phyloP scores from a whole-genome alignment of 2,329 filamentous ascomycete species.

The Aureobasidium uvarum region DNA sequence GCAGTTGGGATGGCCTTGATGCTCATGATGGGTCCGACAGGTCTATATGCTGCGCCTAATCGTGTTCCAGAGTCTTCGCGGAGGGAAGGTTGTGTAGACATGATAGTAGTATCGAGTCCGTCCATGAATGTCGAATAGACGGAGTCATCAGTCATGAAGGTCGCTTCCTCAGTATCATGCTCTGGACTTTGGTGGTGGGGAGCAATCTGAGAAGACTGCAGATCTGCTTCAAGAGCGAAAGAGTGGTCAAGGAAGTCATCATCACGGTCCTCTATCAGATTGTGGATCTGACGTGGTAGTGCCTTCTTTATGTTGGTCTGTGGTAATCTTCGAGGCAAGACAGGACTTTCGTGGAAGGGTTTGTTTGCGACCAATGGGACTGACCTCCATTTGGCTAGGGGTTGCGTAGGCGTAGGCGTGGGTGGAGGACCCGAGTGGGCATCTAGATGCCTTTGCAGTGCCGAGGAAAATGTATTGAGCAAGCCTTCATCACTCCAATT shows the following conservation, averaged over 20 bases:
- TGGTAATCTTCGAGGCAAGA: neutral
- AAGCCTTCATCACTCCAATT: slow-evolving; percentile 56
- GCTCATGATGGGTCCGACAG: slow-evolving; percentile 55
- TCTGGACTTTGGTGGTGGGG: slow-evolving; percentile 28
- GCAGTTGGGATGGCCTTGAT: slow-evolving; percentile 70
- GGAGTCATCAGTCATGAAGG: slow-evolving; percentile 41
- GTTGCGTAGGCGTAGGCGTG: slow-evolving; percentile 29
- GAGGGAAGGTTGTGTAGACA: neutral
- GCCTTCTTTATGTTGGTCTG: neutral
- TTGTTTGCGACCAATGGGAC: slow-evolving; percentile 25
- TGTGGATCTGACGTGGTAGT: neutral
- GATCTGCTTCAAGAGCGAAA: slow-evolving; percentile 65
- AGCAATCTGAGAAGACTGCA: slow-evolving; percentile 61
- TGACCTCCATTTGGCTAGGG: slow-evolving; percentile 34
- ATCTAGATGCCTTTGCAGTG: slow-evolving; percentile 45
- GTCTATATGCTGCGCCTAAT: neutral
- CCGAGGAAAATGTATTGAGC: slow-evolving; percentile 47
- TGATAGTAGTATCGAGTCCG: neutral
- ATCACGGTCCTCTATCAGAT: slow-evolving; percentile 40
- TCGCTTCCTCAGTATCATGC: slow-evolving; percentile 32
- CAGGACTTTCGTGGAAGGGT: slow-evolving; percentile 21
- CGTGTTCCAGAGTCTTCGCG: slow-evolving; percentile 32
- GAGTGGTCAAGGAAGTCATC: slow-evolving; percentile 76
- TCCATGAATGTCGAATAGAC: slow-evolving; percentile 37
- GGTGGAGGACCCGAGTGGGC: neutral